These are phyloP conservation scores for Pestalotiopsis sp. DNA, from an alignment of 2,329 filamentous ascomycete species.

Conservation along the genomic window DNA sequence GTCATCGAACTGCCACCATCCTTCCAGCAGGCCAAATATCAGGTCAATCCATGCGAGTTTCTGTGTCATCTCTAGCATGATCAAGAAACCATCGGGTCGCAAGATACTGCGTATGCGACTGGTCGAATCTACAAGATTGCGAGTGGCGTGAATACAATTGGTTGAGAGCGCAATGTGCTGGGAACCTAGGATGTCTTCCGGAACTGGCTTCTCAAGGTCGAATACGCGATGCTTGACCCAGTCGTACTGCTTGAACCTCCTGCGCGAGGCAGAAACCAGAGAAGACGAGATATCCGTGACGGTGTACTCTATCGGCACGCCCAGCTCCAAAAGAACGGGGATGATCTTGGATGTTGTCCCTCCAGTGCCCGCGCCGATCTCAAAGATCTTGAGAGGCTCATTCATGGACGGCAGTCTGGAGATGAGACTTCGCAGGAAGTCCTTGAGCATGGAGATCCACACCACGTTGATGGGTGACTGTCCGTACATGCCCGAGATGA, in stretches of 20 bases:
- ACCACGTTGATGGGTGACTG: conserved; percentile 32
- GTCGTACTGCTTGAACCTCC: conserved; percentile 26
- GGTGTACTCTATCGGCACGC: no score
- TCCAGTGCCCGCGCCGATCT: conserved; percentile 19
- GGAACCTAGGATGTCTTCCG: conserved; percentile 14
- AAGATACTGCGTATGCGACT: conserved; percentile 26
- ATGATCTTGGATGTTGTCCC: no score
- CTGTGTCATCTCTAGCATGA: conserved; percentile 35
- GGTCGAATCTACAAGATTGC: conserved; percentile 17
- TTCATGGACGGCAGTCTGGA: background rate
- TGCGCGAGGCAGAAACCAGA: conserved; percentile 32
- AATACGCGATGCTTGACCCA: conserved; percentile 22
- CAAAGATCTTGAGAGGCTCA: conserved; percentile 29
- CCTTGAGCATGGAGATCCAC: conserved; percentile 26
- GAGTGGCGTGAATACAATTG: conserved; percentile 36
- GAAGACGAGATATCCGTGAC: no score
- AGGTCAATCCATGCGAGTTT: conserved; percentile 32
- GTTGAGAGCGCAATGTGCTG: conserved; percentile 33
- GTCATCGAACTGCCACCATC: conserved; percentile 39
- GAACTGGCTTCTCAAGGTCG: conserved; percentile 3
- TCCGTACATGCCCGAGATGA: conserved; percentile 36
- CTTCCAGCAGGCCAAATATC: conserved; percentile 36
- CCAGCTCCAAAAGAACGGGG: no score
- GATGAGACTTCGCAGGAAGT: conserved; percentile 23
- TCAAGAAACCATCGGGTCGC: conserved; percentile 32